Evolutionary conservation across 1,139 yeast species (phyloP), one percentile per base, ranked within the genome.

Genomic region (Candida labiduridarum): DNA sequence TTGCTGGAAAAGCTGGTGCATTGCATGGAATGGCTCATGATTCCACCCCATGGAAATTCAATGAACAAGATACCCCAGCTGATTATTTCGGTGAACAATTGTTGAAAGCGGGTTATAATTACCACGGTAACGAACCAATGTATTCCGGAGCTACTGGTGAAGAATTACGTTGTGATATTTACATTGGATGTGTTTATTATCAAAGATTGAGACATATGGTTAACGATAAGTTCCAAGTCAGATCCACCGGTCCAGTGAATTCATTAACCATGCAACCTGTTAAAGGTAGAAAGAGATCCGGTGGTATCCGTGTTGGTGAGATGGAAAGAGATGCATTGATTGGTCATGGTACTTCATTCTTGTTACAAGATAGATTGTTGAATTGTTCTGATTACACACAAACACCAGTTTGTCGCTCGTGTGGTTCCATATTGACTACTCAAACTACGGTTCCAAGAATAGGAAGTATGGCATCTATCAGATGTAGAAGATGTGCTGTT

Each of bases 201-300:
- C 99, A 94, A 78, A 85, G 99, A 76, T 83, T 95, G 77, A 86
- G 99, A 78, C 99, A 94, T 73, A 94, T 95, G 99, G 99, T 95
- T 56, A 94, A 94, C 78, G 99, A 94, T 71, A 94, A 94, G 82
- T 94, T 90, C 87, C 99, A 95, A 76, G 99, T 94, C 50, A 87
- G 99, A 75, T 89, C 97, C 6, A 94, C 99, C 15, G 99, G 99
- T 65, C 98, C 99, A 5, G 98, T 94, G 38, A 92, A 92, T 71
- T 84, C 96, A 35, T 80, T 94, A 64, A 95, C 99, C 15, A 92
- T 94, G 97, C 99, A 94, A 78, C 99, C 99, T 44, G 99, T 94
- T 53, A 94, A 95, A 77, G 99, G 99, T 64, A 87, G 99, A 76
- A 95, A 94, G 85, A 85, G 99, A 75, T 85, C 88, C 59, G 99